Evolutionary conservation across 2,329 filamentous ascomycete genomes (phyloP), one percentile per base, ranked within the genome.

Genomic region (Clarireedia hainanense): DNA sequence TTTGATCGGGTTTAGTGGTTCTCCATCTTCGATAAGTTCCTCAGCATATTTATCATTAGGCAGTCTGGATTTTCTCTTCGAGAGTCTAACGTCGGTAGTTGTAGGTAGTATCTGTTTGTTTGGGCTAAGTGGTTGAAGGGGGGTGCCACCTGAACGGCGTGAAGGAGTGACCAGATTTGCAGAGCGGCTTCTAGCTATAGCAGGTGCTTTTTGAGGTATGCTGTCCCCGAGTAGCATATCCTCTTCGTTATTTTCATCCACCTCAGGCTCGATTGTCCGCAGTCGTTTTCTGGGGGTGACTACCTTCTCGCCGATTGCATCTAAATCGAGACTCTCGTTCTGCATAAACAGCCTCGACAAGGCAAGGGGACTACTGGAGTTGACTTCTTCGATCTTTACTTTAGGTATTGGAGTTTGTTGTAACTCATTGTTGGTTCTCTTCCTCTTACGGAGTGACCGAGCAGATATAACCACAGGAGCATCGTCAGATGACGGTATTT

Each of bases 291-390:
- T 68, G 1, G 69, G 69, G 7, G 69, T 71, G 42, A 60, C 56
- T 12, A 68, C 61, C 52, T 68, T 69, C 40, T 66, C 57, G 4
- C 69, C 69, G 57, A 70, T 68, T 20, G 70, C 68, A 58, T 71
- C 69, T 10, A 71, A 61, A 56, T 71, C 69, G 24, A 71, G 61
- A 50, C 67, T 70, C 9, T 70, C 68, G 17, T 54, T 56, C 5
- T 45, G 50, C 30, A 57, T 50, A n/a, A 64, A 47, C 42, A 53
- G 34, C 15, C 47, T 39, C 6, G 58, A 52, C n/a, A 64, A 52
- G 12, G 57, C 58, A 34, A 65, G 58, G 9, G 68, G 68, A 50
- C 67, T 69, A 48, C 67, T 69, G 23, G 57, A 55, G 9, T 10
- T n/a, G 24, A 64, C 55, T 0, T 36, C 36, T 48, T 70, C 68